phyloP scores from a whole-genome alignment of 1,284 basidiomycete genomes.

The Abortiporus biennis region DNA sequence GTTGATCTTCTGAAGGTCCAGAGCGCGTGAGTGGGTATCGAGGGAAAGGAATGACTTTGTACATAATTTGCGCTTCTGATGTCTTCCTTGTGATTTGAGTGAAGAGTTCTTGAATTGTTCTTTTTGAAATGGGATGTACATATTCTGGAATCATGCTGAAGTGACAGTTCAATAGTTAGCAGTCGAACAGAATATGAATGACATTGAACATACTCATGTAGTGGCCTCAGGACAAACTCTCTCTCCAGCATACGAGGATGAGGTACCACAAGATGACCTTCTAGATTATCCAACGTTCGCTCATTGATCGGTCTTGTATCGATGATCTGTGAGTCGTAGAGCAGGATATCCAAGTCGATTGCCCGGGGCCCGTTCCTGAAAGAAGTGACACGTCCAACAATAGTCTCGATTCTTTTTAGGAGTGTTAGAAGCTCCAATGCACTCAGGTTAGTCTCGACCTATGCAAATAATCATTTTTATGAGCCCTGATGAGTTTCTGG shows the following conservation, averaged over 20 bases:
- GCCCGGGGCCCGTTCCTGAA: constrained; percentile 85
- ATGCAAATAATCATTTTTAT: neutral
- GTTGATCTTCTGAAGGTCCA: constrained; percentile 1
- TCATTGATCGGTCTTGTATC: constrained; percentile 47
- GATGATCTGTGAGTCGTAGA: constrained; percentile 65
- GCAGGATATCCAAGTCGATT: constrained; percentile 88
- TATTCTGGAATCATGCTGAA: constrained; percentile 67
- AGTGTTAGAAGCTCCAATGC: constrained; percentile 60
- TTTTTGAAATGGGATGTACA: constrained; percentile 52
- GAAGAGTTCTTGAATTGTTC: constrained; percentile 44
- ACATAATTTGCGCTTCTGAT: constrained; percentile 40
- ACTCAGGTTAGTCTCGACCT: constrained; percentile 72
- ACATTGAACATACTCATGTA: constrained; percentile 66
- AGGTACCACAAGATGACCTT: constrained; percentile 73
- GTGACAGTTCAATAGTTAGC: neutral
- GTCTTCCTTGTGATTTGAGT: constrained; percentile 25
- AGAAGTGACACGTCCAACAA: constrained; percentile 79
- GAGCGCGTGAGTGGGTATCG: constrained; percentile 30
- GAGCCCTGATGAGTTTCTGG: neutral
- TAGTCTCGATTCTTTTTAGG: constrained; percentile 72
- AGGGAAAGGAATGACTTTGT: constrained; percentile 64
- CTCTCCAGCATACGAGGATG: constrained; percentile 81
- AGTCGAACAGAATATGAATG: neutral
- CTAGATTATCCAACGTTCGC: constrained; percentile 43
- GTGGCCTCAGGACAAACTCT: constrained; percentile 88